A percentile compares a stretch with the other conserved stretches of the same genome.
These are phyloP conservation scores for Suillus paluster DNA, from an alignment of 768 basidiomycete genomes.

Conservation along the genomic window DNA sequence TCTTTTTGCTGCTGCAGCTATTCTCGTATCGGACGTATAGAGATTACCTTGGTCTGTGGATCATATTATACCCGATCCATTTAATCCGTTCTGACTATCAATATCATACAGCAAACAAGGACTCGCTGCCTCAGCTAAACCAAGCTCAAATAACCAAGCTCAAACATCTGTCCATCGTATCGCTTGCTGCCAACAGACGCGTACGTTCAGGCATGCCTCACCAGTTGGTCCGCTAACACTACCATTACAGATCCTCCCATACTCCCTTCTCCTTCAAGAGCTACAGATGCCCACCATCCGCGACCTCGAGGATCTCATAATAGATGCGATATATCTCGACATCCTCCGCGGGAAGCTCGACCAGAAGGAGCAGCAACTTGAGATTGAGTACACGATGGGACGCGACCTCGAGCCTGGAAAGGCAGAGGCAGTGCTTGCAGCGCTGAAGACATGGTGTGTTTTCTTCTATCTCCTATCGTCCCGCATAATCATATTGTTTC, in stretches of 20 bases:
- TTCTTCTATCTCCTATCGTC: not conserved
- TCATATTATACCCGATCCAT: not conserved
- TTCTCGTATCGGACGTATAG: slow-evolving; percentile 90
- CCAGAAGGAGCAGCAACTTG: slow-evolving; percentile 87
- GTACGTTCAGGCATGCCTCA: slow-evolving; percentile 47
- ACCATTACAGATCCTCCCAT: slow-evolving; percentile 72
- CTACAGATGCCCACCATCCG: slow-evolving; percentile 82
- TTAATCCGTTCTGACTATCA: not conserved
- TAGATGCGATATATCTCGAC: slow-evolving; percentile 94
- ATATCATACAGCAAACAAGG: slow-evolving; percentile 59
- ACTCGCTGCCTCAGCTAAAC: slow-evolving; percentile 68
- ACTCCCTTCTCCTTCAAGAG: slow-evolving; percentile 67
- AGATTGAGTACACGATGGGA: slow-evolving; percentile 92
- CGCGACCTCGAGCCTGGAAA: slow-evolving; percentile 85
- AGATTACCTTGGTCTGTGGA: slow-evolving; percentile 75
- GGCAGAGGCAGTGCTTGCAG: slow-evolving; percentile 59
- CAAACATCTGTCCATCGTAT: slow-evolving; percentile 90
- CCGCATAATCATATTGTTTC: slow-evolving; percentile 16
- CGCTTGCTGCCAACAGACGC: slow-evolving; percentile 75
- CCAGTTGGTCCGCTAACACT: slow-evolving; percentile 2
- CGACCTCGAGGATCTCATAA: slow-evolving; percentile 94
- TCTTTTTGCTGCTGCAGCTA: slow-evolving; percentile 71
- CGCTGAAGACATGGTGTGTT: slow-evolving; percentile 70
- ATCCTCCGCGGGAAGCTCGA: slow-evolving; percentile 91
- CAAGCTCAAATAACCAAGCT: slow-evolving; percentile 82